A percentile compares a stretch with the other conserved stretches of the same genome.
Conservation (phyloP, 148 eudicot species). For the Silene latifolia region DNA sequence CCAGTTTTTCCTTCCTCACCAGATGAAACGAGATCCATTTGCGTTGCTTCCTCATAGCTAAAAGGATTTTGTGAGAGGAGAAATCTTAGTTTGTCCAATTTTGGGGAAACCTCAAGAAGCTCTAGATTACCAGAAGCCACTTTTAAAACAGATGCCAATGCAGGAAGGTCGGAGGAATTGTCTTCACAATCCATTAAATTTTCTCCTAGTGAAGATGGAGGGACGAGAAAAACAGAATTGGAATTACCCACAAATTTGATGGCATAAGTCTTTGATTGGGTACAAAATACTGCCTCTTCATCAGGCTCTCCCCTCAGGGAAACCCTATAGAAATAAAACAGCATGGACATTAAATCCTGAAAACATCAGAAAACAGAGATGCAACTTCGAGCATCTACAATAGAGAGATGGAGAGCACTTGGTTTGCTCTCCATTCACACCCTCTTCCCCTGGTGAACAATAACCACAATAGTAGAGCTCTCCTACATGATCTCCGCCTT, state of each 20-base stretch:
- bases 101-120: conserved; percentile 81
- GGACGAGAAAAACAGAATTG: conserved; percentile 77
- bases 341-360: background rate
- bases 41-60: conserved; percentile 43
- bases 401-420: background rate
- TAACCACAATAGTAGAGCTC: no score
- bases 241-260: conserved; percentile 89
- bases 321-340: conserved; percentile 39
- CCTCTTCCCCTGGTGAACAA: background rate
- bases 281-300: conserved; percentile 93
- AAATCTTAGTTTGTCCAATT: conserved; percentile 65
- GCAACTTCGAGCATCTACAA: background rate
- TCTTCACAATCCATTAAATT: conserved; percentile 33
- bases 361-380: background rate
- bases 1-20: conserved; percentile 23
- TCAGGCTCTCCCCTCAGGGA: conserved; percentile 76
- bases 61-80: conserved; percentile 64
- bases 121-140: conserved; percentile 79
- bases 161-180: conserved; percentile 28
- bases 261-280: conserved; percentile 72
- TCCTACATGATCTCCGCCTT: no score
- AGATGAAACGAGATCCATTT: conserved; percentile 33
- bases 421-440: background rate
- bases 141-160: conserved; percentile 57
- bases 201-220: conserved; percentile 39